Percentiles rank a stretch among this genome's conserved stretches.
phyloP scores from a whole-genome alignment of 345 rosid genomes.

The Litchi chinensis region DNA sequence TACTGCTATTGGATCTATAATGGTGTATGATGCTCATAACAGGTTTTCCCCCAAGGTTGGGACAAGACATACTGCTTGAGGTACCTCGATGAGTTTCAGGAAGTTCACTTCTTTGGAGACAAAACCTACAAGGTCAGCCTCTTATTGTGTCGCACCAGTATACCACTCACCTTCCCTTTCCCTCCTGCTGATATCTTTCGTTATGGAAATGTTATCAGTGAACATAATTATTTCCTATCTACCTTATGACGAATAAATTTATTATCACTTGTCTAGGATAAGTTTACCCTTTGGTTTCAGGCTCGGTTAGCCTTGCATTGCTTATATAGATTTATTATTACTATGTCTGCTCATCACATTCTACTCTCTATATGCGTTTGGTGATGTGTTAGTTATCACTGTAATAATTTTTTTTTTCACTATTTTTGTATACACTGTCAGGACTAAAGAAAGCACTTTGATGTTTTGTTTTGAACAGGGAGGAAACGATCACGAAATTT shows the following conservation, averaged over 20 bases:
- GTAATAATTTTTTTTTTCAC: background rate
- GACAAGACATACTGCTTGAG: conserved; percentile 97
- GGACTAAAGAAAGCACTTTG: conserved; percentile 13
- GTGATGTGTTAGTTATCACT: background rate
- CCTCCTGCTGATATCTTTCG: background rate
- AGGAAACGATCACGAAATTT: conserved; percentile 91
- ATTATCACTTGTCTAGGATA: background rate
- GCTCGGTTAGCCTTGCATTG: background rate
- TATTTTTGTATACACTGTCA: background rate
- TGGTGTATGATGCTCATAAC: conserved; percentile 20
- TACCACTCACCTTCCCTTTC: background rate
- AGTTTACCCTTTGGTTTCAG: background rate
- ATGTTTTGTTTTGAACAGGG: conserved; percentile 54
- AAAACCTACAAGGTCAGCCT: conserved; percentile 84
- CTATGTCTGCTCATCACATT: background rate
- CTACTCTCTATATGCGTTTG: background rate
- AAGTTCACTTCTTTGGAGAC: conserved; percentile 98
- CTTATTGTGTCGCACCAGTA: background rate
- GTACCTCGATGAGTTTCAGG: conserved; percentile 72
- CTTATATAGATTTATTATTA: background rate
- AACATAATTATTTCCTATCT: background rate
- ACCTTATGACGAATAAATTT: background rate
- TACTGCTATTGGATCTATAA: background rate
- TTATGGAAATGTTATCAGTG: background rate
- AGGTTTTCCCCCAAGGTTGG: conserved; percentile 99